phyloP scores from a whole-genome alignment of 805 yeast species.

The Metschnikowia matae region DNA sequence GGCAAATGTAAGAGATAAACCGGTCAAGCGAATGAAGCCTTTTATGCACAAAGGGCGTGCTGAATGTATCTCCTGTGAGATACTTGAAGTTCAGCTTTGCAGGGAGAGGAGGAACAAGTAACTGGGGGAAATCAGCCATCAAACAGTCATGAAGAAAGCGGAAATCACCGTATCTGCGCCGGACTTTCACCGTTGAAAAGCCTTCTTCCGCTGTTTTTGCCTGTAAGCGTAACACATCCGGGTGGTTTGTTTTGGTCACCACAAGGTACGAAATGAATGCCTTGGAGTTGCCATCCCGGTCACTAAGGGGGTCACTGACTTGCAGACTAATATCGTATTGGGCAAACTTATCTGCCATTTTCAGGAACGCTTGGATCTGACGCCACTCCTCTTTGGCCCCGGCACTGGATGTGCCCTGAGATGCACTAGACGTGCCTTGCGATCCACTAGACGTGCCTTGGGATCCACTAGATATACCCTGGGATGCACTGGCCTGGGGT shows the following conservation, averaged over 20 bases:
- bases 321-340: conserved; percentile 17
- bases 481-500: neutral
- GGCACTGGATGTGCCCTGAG: neutral
- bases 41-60: conserved; percentile 76
- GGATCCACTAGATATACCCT: neutral
- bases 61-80: conserved; percentile 88
- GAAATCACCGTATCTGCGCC: conserved; percentile 87
- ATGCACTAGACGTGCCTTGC: too few species aligned
- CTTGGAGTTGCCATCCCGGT: conserved; percentile 63
- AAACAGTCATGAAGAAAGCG: conserved; percentile 71
- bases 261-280: conserved; percentile 73
- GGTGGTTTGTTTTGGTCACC: conserved; percentile 59
- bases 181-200: conserved; percentile 42
- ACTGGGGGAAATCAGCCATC: conserved; percentile 74
- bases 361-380: neutral
- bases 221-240: conserved; percentile 43
- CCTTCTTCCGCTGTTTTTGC: conserved; percentile 8
- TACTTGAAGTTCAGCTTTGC: conserved; percentile 89
- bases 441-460: too few species aligned
- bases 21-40: conserved; percentile 77
- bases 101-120: conserved; percentile 90
- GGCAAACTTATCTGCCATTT: conserved; percentile 15
- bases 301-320: conserved; percentile 65
- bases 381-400: neutral
- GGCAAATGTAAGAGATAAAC: conserved; percentile 66